phyloP scores from a whole-genome alignment of 1,284 basidiomycete species.

The Ustanciosporium gigantosporum region DNA sequence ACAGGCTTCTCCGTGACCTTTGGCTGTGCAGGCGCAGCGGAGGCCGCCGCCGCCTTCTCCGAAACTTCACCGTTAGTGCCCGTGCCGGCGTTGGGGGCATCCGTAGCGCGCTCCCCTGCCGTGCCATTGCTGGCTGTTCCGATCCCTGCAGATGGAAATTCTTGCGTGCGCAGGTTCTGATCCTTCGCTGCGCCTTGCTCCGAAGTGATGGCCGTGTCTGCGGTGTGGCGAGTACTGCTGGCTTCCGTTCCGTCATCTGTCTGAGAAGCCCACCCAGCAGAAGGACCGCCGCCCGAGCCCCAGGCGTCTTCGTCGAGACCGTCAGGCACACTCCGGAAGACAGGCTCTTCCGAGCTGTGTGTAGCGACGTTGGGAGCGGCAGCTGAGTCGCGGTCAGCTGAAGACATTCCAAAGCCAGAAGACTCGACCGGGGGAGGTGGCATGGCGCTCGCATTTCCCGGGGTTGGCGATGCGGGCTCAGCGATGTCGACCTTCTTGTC shows the following conservation, averaged over 20 bases:
- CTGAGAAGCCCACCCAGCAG: constrained; percentile 30
- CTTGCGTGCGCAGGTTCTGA: constrained; percentile 26
- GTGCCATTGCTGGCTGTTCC: background rate
- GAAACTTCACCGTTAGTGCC: constrained; percentile 9
- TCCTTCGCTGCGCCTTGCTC: constrained; percentile 7
- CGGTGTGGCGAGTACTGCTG: constrained; percentile 24
- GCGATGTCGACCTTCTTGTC: constrained; percentile 42
- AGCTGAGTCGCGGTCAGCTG: constrained; percentile 39
- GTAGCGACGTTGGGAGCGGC: constrained; percentile 55
- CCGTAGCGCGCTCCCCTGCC: too few relatives aligned
- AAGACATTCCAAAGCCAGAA: constrained; percentile 41
- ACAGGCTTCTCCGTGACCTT: constrained; percentile 21
- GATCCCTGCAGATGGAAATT: constrained; percentile 22
- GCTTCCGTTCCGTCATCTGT: constrained; percentile 29
- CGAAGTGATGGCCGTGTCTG: constrained; percentile 13
- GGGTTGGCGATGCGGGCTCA: constrained; percentile 33
- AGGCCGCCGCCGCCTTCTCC: constrained; percentile 14
- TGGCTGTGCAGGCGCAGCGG: constrained; percentile 9
- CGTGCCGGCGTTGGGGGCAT: background rate
- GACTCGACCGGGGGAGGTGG: constrained; percentile 40
- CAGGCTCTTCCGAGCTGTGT: constrained; percentile 50
- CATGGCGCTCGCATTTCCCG: constrained; percentile 19
- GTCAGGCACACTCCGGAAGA: constrained; percentile 47
- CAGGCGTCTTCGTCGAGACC: constrained; percentile 51
- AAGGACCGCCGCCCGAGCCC: constrained; percentile 24